Evolutionary conservation across 345 rosid species (phyloP).

Genomic region (Lepidium didymum): DNA sequence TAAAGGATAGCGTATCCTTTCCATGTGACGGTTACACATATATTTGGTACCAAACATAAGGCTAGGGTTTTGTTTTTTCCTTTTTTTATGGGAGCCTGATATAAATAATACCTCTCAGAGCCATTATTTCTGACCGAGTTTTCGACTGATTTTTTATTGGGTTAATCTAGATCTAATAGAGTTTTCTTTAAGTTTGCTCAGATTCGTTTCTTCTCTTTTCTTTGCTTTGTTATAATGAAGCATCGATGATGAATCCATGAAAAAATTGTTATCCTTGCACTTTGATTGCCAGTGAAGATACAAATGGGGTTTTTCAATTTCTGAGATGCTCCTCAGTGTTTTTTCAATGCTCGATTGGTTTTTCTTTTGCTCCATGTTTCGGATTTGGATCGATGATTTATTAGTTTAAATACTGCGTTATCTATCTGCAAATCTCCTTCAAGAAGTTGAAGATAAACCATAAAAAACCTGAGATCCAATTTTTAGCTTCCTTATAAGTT

Average conservation of each 20-base stretch:
- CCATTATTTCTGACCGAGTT: fast-evolving
- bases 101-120: background rate
- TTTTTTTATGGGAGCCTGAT: background rate
- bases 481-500: background rate
- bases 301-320: constrained; percentile 32
- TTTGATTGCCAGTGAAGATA: constrained; percentile 60
- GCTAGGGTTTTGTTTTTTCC: background rate
- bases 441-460: constrained; percentile 23
- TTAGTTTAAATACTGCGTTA: constrained; percentile 35
- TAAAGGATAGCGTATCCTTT: background rate
- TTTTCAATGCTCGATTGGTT: background rate
- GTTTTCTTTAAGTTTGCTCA: too few relatives aligned
- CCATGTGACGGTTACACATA: background rate
- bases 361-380: background rate
- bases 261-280: constrained; percentile 65
- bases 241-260: constrained; percentile 39
- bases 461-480: constrained; percentile 33
- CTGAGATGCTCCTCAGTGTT: constrained; percentile 20
- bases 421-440: constrained; percentile 33
- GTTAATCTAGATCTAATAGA: background rate
- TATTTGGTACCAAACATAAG: constrained; percentile 1
- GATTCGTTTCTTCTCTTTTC: too few relatives aligned
- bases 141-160: background rate
- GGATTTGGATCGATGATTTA: constrained; percentile 28
- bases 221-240: background rate